Conservation (phyloP, 202 grass and related monocot genomes). For the Setaria italica region DNA sequence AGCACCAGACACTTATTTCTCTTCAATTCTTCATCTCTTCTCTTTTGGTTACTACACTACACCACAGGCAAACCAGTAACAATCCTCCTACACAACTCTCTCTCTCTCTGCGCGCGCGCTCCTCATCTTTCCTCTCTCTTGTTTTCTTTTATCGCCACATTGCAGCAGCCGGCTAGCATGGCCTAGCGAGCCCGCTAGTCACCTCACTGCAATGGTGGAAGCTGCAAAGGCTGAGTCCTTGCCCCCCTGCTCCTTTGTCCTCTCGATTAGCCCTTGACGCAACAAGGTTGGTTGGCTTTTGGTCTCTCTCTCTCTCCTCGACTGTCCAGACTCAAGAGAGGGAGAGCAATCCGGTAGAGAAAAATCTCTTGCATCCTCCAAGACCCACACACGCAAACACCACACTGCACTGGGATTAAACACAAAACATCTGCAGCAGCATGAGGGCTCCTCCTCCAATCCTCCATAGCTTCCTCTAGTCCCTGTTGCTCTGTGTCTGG, state of each 20-base stretch:
- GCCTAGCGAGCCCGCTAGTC: constrained; percentile 39
- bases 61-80: no score
- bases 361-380: constrained; percentile 7
- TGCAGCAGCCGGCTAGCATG: not conserved
- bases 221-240: constrained; percentile 56
- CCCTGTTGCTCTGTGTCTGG: not conserved
- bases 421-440: constrained; percentile 46
- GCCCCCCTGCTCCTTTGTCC: constrained; percentile 48
- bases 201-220: constrained; percentile 61
- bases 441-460: constrained; percentile 7
- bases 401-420: not conserved
- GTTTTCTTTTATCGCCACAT: constrained; percentile 24
- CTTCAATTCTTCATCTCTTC: not conserved
- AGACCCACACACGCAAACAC: not conserved
- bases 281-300: constrained; percentile 62
- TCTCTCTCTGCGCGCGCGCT: not conserved
- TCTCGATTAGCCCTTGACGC: constrained; percentile 60
- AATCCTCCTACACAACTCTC: no score
- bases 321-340: not conserved
- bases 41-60: no score
- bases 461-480: constrained; percentile 13
- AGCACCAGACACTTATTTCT: constrained; percentile 46
- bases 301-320: constrained; percentile 38
- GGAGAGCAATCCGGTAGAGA: not conserved
- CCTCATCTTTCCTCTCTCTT: not conserved